phyloP scores from a whole-genome alignment of 495 filamentous ascomycete species.

The Hypoxylon intermedium region DNA sequence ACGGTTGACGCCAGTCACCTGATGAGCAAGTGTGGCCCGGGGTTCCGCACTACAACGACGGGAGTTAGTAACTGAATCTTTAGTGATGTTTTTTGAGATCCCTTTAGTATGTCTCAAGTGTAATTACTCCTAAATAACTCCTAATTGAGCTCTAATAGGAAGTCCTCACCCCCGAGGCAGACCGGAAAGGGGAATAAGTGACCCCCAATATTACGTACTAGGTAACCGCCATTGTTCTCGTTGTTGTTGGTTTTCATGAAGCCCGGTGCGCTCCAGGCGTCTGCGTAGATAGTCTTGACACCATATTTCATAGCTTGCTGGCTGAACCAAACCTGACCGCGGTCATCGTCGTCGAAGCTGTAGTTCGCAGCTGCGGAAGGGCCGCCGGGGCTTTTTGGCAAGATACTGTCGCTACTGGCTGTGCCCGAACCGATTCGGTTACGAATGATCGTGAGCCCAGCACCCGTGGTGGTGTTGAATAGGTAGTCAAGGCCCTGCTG shows the following conservation, averaged over 20 bases:
- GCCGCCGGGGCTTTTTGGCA: constrained; percentile 49
- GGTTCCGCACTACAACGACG: constrained; percentile 63
- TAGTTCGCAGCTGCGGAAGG: constrained; percentile 48
- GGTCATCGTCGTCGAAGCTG: constrained; percentile 56
- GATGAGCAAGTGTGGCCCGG: constrained; percentile 51
- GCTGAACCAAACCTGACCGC: constrained; percentile 58
- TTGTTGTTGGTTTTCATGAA: constrained; percentile 65
- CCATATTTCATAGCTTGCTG: constrained; percentile 55
- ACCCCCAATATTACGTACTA: too few species aligned
- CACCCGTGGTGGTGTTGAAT: constrained; percentile 55
- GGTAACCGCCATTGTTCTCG: constrained; percentile 55
- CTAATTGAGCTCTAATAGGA: too few species aligned
- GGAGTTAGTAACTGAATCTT: too few species aligned
- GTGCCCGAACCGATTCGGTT: constrained; percentile 57
- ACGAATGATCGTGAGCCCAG: constrained; percentile 61
- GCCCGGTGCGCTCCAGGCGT: constrained; percentile 64
- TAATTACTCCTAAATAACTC: too few species aligned
- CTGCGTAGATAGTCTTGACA: constrained; percentile 55
- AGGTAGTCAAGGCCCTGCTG: constrained; percentile 55
- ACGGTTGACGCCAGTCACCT: constrained; percentile 63
- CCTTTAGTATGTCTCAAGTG: too few species aligned
- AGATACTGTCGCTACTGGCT: constrained; percentile 44
- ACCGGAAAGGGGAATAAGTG: too few species aligned
- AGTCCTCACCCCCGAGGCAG: too few species aligned
- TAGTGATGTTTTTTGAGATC: too few species aligned